These are phyloP conservation scores for Cryptococcus jaspeensis DNA, from an alignment of 1,284 basidiomycete species.

Conservation along the genomic window DNA sequence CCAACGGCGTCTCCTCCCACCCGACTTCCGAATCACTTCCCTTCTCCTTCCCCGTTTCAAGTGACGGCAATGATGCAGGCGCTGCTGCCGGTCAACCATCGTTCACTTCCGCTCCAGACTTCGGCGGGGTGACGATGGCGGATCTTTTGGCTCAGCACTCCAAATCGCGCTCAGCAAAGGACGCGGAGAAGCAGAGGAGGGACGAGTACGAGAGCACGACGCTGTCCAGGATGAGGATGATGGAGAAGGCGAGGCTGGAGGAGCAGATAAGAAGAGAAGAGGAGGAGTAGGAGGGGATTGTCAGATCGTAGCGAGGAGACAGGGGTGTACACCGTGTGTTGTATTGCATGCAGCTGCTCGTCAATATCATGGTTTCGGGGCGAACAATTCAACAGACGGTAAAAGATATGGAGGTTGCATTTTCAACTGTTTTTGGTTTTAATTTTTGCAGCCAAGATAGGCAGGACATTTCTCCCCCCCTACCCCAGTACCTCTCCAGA, in stretches of 20 bases:
- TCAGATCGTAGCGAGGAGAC: background rate
- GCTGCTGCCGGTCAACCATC: conserved; percentile 9
- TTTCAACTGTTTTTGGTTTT: conserved; percentile 11
- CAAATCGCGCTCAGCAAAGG: conserved; percentile 26
- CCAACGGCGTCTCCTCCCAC: background rate
- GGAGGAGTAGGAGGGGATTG: conserved; percentile 9
- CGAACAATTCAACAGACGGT: background rate
- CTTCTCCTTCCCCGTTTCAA: background rate
- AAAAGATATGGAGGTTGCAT: background rate
- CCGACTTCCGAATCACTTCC: background rate
- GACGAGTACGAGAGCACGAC: conserved; percentile 78
- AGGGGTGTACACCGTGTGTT: background rate
- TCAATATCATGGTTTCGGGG: background rate
- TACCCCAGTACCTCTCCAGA: too few relatives aligned
- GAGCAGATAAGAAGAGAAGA: conserved; percentile 18
- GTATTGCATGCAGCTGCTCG: too few relatives aligned
- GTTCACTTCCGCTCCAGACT: conserved; percentile 29
- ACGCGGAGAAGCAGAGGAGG: conserved; percentile 20
- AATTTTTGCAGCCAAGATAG: too few relatives aligned
- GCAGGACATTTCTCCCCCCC: too few relatives aligned
- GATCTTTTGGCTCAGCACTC: conserved; percentile 24
- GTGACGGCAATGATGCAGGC: too few relatives aligned
- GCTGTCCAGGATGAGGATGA: conserved; percentile 74
- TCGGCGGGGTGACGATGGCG: conserved; percentile 23
- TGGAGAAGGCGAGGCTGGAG: conserved; percentile 52